Conservation (phyloP, 108 stramenopile species). For the Cyclotella sp. region DNA sequence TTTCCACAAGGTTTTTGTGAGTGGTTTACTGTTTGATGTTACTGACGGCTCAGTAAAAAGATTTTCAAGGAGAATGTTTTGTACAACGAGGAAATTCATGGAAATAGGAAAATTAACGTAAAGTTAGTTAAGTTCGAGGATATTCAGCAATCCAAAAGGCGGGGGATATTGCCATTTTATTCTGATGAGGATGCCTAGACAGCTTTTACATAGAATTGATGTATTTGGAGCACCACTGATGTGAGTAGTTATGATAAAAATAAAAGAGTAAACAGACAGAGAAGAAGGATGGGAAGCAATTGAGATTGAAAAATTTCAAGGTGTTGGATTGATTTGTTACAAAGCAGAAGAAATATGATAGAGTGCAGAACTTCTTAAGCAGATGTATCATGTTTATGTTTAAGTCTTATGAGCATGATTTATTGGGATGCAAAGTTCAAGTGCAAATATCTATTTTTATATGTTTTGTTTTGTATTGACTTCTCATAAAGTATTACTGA, state of each 20-base stretch:
- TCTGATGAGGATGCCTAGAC: conserved; percentile 64
- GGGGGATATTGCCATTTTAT: conserved; percentile 78
- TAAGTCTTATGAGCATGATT: too few species aligned
- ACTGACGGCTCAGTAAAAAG: conserved; percentile 64
- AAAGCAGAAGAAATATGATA: conserved; percentile 38
- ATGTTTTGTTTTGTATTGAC: too few species aligned
- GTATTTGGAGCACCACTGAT: conserved; percentile 34
- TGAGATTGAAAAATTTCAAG: conserved; percentile 77
- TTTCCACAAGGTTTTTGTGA: conserved; percentile 81
- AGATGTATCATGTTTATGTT: too few species aligned
- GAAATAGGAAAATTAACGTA: conserved; percentile 66
- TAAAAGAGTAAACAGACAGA: conserved; percentile 40
- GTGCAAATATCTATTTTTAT: too few species aligned
- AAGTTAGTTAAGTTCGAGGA: conserved; percentile 83
- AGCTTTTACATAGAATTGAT: conserved; percentile 76
- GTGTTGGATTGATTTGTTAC: conserved; percentile 70
- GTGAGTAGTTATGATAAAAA: conserved; percentile 43
- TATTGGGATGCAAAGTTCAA: too few species aligned
- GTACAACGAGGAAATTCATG: conserved; percentile 17
- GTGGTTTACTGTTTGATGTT: conserved; percentile 82
- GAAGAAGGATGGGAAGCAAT: conserved; percentile 48
- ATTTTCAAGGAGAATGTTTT: conserved; percentile 55
- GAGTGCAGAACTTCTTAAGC: not conserved
- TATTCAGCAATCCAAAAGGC: conserved; percentile 83
- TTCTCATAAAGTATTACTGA: too few species aligned